Conservation (phyloP, 1,284 basidiomycete species). For the Grifola frondosa region DNA sequence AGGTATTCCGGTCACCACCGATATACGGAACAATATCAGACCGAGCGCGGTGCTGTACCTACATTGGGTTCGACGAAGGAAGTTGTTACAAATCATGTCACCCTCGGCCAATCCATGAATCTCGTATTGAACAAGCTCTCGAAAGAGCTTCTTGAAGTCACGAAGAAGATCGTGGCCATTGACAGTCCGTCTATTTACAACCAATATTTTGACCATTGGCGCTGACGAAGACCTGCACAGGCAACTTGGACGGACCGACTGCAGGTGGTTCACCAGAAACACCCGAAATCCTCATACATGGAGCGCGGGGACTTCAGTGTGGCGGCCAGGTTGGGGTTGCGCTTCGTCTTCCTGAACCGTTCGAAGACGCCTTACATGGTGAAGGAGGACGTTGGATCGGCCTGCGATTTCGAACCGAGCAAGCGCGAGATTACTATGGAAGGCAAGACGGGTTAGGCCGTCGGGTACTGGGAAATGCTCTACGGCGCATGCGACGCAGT, state of each 20-base stretch:
- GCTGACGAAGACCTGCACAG: conserved; percentile 31
- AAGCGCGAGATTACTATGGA: conserved; percentile 77
- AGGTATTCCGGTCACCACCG: conserved; percentile 42
- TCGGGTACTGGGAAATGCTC: conserved; percentile 80
- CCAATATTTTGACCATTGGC: too few relatives aligned
- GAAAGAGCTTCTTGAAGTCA: conserved; percentile 77
- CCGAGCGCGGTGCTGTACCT: conserved; percentile 55
- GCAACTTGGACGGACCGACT: conserved; percentile 83
- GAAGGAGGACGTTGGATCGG: conserved; percentile 69
- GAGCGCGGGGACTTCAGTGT: conserved; percentile 56
- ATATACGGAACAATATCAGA: conserved; percentile 67
- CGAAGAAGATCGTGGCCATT: conserved; percentile 79
- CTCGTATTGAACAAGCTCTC: conserved; percentile 68
- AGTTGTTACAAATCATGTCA: conserved; percentile 73
- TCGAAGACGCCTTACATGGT: conserved; percentile 85
- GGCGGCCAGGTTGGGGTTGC: conserved; percentile 84
- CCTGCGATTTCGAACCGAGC: conserved; percentile 78
- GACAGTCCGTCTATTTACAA: conserved; percentile 59
- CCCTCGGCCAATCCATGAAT: conserved; percentile 83
- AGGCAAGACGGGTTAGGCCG: conserved; percentile 73
- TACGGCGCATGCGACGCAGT: conserved; percentile 83
- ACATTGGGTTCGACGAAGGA: conserved; percentile 72
- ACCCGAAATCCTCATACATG: conserved; percentile 77
- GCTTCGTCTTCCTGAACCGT: conserved; percentile 84
- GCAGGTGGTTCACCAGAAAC: conserved; percentile 85